Percentiles rank a stretch among this genome's conserved stretches.
Conservation (phyloP, 2,329 filamentous ascomycete genomes). For the Colletotrichum camelliae region DNA sequence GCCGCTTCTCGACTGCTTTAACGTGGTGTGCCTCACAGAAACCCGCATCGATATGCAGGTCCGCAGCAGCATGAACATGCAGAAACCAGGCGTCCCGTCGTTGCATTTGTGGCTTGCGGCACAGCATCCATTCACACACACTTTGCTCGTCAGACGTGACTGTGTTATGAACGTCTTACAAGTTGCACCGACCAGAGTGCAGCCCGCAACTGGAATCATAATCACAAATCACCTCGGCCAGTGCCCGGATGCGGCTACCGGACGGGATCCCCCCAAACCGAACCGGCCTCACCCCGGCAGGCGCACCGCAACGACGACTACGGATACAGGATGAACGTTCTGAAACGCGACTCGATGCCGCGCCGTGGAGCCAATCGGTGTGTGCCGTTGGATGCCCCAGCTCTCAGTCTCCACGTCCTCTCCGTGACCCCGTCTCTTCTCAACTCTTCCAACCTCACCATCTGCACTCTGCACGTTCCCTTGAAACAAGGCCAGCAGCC, state of each 20-base stretch:
- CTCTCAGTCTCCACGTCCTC: not conserved
- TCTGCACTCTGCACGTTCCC: conserved; percentile 9
- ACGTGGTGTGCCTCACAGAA: not conserved
- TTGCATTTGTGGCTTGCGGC: not conserved
- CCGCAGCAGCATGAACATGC: conserved; percentile 1
- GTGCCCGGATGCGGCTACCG: not conserved
- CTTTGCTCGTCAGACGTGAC: not conserved
- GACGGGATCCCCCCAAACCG: not conserved
- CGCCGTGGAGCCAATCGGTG: conserved; percentile 7
- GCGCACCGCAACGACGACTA: not conserved
- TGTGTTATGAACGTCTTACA: not conserved
- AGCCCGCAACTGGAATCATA: not conserved
- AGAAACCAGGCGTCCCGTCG: not conserved
- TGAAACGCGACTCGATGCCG: conserved; percentile 6
- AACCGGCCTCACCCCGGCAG: not conserved
- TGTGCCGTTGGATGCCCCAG: not conserved
- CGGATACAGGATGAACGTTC: conserved; percentile 3
- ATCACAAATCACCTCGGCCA: not conserved
- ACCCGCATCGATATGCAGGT: not conserved
- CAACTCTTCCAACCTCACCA: not conserved
- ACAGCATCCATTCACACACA: not conserved
- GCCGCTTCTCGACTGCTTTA: not conserved
- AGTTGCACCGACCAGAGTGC: not conserved
- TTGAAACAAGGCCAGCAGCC: conserved; percentile 13
- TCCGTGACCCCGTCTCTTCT: not conserved